Base-by-base conservation (phyloP, 164 flowering plant genomes). In the Annona squamosa region DNA sequence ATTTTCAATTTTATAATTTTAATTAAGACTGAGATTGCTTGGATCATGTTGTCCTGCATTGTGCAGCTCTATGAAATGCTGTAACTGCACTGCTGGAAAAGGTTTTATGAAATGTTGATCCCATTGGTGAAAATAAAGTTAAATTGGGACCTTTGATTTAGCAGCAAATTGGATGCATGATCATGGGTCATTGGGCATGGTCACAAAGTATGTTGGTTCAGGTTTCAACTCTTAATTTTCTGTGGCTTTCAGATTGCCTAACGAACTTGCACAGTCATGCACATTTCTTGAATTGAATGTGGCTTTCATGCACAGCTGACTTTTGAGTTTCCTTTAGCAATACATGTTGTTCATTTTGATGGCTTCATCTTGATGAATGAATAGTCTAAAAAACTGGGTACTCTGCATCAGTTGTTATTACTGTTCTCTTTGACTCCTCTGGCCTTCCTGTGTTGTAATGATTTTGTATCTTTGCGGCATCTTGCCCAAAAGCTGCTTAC, bases 1-100 rank as follows among this genome's bases (percentile, higher is more conserved):
- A 7, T n/a, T 46, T 71, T 71, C 71, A 42, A 18, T 66, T 73
- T 17, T 41, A 5, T 71, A 62, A 43, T 7, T n/a, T 71, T 44
- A 18, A 68, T 46, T 52, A 63, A 63, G 37, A 10, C 37, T 63
- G 42, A 12, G 5, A 6, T 63, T 3, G 18, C 17, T 63, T 19
- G 37, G 5, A n/a, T n/a, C 19, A 63, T 63, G 65, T 17, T 63
- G n/a, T 4, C 18, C 65, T 63, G 19, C 65, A 63, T 63, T 17
- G 17, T 63, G 17, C 37, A 3, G 65, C 37, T 5, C 10, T 19
- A 46, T 19, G 45, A 42, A 37, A 3, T 65, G 46, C 26, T 42
- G 1, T 37, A 37, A 16, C 44, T 37, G 45, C 46, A 5, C 26
- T 37, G 44, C 45, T 26, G 37, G 2, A 16, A 65, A 37, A 65